Evolutionary conservation across 2,329 filamentous ascomycete genomes (phyloP).

Genomic region (Colletotrichum orbiculare): DNA sequence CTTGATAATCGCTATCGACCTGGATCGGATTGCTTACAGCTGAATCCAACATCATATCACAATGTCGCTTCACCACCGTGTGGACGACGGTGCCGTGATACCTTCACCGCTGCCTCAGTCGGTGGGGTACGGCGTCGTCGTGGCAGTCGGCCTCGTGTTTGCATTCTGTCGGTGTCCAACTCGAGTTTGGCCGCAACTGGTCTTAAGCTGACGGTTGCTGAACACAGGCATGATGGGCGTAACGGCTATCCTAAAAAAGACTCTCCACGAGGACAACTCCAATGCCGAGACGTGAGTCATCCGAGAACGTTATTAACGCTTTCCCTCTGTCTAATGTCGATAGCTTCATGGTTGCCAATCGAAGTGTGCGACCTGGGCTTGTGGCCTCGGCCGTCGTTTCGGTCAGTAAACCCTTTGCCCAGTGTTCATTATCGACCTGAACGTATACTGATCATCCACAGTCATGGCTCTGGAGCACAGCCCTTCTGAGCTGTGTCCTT

Average conservation of each 20-base stretch:
- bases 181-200: neutral
- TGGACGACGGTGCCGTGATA: conserved; percentile 8
- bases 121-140: conserved; percentile 9
- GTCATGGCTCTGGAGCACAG: conserved; percentile 66
- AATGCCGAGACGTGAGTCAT: conserved; percentile 58
- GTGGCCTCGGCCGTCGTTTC: conserved; percentile 65
- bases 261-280: conserved; percentile 61
- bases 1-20: no score
- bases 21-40: neutral
- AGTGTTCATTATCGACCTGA: neutral
- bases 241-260: conserved; percentile 58
- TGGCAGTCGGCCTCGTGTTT: neutral
- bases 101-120: conserved; percentile 24
- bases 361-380: conserved; percentile 60
- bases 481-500: conserved; percentile 60
- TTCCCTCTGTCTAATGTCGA: neutral
- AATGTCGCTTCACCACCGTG: neutral
- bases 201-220: neutral
- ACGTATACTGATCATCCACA: neutral
- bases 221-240: conserved; percentile 57
- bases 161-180: neutral
- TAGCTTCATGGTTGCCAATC: conserved; percentile 64
- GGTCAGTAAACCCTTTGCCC: neutral
- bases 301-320: neutral
- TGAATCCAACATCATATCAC: neutral